Evolutionary conservation across 371 early-diverging fungal species (phyloP), one percentile per base, ranked within the genome.

Genomic region (Mucor ambiguus): DNA sequence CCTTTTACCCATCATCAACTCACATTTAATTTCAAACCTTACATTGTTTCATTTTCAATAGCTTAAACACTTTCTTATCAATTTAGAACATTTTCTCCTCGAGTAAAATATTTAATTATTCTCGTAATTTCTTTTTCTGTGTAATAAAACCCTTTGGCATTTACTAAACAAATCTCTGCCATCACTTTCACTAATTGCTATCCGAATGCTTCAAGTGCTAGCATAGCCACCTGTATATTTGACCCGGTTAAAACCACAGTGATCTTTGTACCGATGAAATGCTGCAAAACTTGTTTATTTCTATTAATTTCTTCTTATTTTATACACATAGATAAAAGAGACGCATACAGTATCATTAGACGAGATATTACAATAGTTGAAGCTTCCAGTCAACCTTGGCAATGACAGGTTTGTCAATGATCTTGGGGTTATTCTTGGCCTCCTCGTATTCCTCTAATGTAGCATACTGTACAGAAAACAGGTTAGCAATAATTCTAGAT

Each of bases 321-420:
- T 16, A 46, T 46, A 46, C 46, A 46, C 22, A 46, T 46, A 46
- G 22, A 46, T 22, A n/a, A 46, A 46, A 8, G 22, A 10, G 22
- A 46, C 10, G 46, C 46, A 46, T 22, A 22, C 46, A 22, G 18
- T 4, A 44, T 2, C 9, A 46, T 11, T 46, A 46, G 11, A 5
- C 20, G 46, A 46, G 22, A 28, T 28, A 14, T 66, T 75, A 74
- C 59, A 84, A 67, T 30, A 84, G 64, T 55, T 78, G 75, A 28
- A 84, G 60, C 43, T 77, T 75, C 84, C 84, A 84, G 32, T 79
- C 67, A 33, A 78, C 67, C 35, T 67, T 70, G 11, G 70, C 69
- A 37, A 82, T 78, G 9, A 62, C 59, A 28, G 84, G 84, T 54
- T 84, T 84, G 24, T 84, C 84, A 16, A 81, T 72, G 0, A 63